Evolutionary conservation across 495 filamentous ascomycete species (phyloP).

Genomic region (Poronia punctata): DNA sequence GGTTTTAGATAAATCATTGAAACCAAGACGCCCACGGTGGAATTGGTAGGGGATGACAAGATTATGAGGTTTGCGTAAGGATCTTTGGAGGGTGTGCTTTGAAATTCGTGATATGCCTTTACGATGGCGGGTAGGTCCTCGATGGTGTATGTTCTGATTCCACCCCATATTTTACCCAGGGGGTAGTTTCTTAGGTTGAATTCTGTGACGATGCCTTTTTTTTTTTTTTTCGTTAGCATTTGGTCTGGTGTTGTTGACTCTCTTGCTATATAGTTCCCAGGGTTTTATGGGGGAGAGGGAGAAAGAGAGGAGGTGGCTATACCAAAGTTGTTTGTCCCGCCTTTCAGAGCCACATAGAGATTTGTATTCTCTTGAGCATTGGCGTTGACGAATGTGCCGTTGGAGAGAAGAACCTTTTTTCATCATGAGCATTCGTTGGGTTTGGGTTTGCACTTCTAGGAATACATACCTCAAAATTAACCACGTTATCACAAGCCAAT

Average conservation of each 20-base stretch:
- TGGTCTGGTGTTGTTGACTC: no score
- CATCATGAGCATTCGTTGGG: no score
- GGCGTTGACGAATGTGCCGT: conserved; percentile 1
- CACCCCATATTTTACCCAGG: conserved; percentile 34
- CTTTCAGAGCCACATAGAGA: conserved; percentile 47
- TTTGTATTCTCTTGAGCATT: conserved; percentile 20
- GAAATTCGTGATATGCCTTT: conserved; percentile 15
- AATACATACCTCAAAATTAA: conserved; percentile 44
- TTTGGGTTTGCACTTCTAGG: no score
- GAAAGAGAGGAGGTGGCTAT: conserved; percentile 13
- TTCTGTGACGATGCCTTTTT: conserved; percentile 29
- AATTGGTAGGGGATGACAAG: background rate
- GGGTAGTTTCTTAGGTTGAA: conserved; percentile 37
- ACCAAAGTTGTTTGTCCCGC: conserved; percentile 43
- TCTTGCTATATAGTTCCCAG: no score
- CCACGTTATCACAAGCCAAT: conserved; percentile 46
- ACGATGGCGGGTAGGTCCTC: conserved; percentile 18
- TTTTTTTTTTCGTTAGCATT: no score
- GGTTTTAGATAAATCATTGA: conserved; percentile 8
- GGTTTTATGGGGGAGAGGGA: no score
- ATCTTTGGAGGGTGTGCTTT: conserved; percentile 14
- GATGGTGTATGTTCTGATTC: conserved; percentile 27
- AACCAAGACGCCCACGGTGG: background rate
- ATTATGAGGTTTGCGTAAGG: conserved; percentile 19
- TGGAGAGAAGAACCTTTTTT: conserved; percentile 6